A percentile compares a stretch with the other conserved stretches of the same genome.
Evolutionary conservation across 116 monocot genomes (phyloP).

Genomic region (Phalaenopsis hybrid): DNA sequence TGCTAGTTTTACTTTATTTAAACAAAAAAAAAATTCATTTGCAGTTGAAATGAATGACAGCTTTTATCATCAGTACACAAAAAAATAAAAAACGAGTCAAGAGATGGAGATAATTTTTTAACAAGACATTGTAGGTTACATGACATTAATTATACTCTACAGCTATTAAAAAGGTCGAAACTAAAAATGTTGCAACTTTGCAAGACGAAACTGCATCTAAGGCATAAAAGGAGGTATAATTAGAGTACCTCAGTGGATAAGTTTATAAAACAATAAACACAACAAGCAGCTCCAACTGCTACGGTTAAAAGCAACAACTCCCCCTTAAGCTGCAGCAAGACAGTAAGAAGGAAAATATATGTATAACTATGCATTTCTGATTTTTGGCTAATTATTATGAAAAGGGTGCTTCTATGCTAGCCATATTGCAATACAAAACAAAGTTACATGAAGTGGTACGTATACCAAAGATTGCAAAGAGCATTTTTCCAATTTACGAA

Average conservation of each 20-base stretch:
- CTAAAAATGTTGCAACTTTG: background rate
- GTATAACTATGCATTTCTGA: background rate
- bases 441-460: no score
- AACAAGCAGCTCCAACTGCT: constrained; percentile 65
- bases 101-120: background rate
- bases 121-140: background rate
- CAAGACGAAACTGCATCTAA: background rate
- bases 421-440: no score
- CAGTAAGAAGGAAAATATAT: background rate
- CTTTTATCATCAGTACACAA: background rate
- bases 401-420: no score
- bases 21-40: background rate
- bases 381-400: background rate
- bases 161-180: background rate
- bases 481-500: background rate
- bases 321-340: constrained; percentile 57
- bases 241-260: constrained; percentile 62
- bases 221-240: background rate
- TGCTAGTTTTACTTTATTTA: background rate
- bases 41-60: background rate
- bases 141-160: background rate
- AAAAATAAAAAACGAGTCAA: background rate
- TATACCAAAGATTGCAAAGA: background rate
- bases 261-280: constrained; percentile 55
- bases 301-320: constrained; percentile 68